Percentiles rank a stretch among this genome's conserved stretches.
Evolutionary conservation across 2,329 filamentous ascomycete genomes (phyloP).

Genomic region (Paecilomyces variotii): DNA sequence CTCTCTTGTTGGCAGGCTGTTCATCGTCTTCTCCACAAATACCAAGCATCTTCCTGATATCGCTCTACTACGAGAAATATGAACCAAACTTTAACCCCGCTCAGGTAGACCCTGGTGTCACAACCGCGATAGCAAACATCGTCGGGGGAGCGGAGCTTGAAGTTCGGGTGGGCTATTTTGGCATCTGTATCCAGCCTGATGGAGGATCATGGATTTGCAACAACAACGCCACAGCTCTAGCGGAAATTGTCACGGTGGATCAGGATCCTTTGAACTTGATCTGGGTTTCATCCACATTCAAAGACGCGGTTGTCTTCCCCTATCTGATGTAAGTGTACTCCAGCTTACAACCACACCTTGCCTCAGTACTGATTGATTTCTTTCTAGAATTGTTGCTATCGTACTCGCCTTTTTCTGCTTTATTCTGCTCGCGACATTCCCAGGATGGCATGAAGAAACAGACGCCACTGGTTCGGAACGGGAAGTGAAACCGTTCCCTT

Average conservation of each 20-base stretch:
- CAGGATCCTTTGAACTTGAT: slow-evolving; percentile 95
- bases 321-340: slow-evolving; percentile 69
- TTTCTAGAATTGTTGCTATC: slow-evolving; percentile 79
- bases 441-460: slow-evolving; percentile 90
- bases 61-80: slow-evolving; percentile 91
- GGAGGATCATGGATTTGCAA: slow-evolving; percentile 89
- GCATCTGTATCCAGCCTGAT: slow-evolving; percentile 90
- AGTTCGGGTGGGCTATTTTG: slow-evolving; percentile 93
- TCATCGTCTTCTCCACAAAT: slow-evolving; percentile 94
- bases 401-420: slow-evolving; percentile 96
- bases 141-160: slow-evolving; percentile 77
- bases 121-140: slow-evolving; percentile 80
- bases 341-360: not conserved
- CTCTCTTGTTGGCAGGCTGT: slow-evolving; percentile 86
- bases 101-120: slow-evolving; percentile 84
- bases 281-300: slow-evolving; percentile 95
- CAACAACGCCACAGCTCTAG: slow-evolving; percentile 90
- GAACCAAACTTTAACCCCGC: slow-evolving; percentile 72
- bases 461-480: slow-evolving; percentile 73
- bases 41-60: slow-evolving; percentile 92
- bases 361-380: slow-evolving; percentile 6
- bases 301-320: slow-evolving; percentile 96
- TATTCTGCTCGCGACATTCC: slow-evolving; percentile 89
- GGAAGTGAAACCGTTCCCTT: slow-evolving; percentile 91
- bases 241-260: slow-evolving; percentile 79